Percentiles rank a stretch among this genome's conserved stretches.
phyloP scores from a whole-genome alignment of 78 protist genomes.

The Polysphondylium violaceum region DNA sequence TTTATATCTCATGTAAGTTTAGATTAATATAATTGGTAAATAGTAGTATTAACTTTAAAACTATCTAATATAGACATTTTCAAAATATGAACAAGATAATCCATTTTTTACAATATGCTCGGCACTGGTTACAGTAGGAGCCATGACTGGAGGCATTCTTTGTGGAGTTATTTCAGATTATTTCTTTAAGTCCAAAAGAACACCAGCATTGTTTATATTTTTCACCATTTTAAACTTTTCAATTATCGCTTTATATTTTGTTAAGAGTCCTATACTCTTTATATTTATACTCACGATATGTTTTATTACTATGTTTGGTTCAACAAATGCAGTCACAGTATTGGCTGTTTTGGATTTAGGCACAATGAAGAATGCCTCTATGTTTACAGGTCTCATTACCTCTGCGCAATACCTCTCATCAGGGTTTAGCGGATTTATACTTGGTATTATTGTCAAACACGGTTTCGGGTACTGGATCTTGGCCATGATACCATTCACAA shows the following conservation, averaged over 20 bases:
- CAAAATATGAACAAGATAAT: not conserved
- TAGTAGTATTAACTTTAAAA: not conserved
- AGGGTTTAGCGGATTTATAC: conserved; percentile 20
- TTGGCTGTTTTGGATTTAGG: conserved; percentile 24
- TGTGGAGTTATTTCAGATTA: conserved; percentile 23
- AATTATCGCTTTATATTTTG: not conserved
- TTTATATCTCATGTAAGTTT: conserved; percentile 15
- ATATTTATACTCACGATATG: not conserved
- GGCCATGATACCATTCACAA: conserved; percentile 32
- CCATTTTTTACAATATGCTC: conserved; percentile 3
- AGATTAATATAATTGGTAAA: too few relatives aligned
- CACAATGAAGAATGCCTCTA: conserved; percentile 4
- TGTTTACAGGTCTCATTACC: conserved; percentile 24
- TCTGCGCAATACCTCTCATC: not conserved
- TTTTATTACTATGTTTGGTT: conserved; percentile 11
- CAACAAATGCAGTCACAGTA: not conserved
- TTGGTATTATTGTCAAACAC: conserved; percentile 11
- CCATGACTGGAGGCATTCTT: conserved; percentile 16
- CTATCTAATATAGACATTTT: conserved; percentile 3
- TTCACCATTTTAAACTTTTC: not conserved
- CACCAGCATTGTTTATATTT: conserved; percentile 28
- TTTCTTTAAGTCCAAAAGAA: conserved; percentile 17
- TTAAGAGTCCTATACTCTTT: not conserved
- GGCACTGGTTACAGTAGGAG: conserved; percentile 19
- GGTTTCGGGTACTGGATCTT: conserved; percentile 32